Evolutionary conservation across 805 yeast genomes (phyloP).

Genomic region (Jamesozyma hellenica): DNA sequence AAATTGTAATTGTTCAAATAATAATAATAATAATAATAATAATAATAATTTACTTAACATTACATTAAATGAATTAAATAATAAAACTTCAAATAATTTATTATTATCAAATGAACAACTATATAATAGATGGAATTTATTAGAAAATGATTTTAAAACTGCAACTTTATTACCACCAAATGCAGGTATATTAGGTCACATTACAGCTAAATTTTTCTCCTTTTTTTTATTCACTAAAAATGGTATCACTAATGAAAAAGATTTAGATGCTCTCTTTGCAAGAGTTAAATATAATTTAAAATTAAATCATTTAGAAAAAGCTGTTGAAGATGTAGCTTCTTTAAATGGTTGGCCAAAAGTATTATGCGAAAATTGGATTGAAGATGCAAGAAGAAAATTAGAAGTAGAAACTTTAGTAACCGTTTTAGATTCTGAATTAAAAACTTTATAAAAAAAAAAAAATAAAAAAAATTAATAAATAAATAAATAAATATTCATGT

Average conservation of each 20-base stretch:
- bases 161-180: constrained; percentile 87
- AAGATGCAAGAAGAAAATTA: constrained; percentile 77
- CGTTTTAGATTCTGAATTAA: constrained; percentile 56
- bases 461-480: not conserved
- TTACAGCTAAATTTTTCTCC: constrained; percentile 70
- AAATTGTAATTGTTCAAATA: constrained; percentile 3
- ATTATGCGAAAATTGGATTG: constrained; percentile 85
- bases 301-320: constrained; percentile 70
- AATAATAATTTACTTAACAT: constrained; percentile 13
- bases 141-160: constrained; percentile 78
- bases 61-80: constrained; percentile 37
- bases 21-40: not conserved
- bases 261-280: constrained; percentile 80
- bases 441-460: constrained; percentile 33
- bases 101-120: constrained; percentile 71
- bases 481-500: not conserved
- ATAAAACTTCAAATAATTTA: constrained; percentile 34
- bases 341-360: constrained; percentile 89
- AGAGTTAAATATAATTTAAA: constrained; percentile 68
- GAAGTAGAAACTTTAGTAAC: constrained; percentile 77
- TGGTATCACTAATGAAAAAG: constrained; percentile 56
- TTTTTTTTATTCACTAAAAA: constrained; percentile 64
- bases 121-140: constrained; percentile 64
- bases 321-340: constrained; percentile 84
- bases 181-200: constrained; percentile 89